Evolutionary conservation across 495 filamentous ascomycete species (phyloP), one percentile per base, ranked within the genome.

Genomic region (Penicillium macrosclerotiorum): DNA sequence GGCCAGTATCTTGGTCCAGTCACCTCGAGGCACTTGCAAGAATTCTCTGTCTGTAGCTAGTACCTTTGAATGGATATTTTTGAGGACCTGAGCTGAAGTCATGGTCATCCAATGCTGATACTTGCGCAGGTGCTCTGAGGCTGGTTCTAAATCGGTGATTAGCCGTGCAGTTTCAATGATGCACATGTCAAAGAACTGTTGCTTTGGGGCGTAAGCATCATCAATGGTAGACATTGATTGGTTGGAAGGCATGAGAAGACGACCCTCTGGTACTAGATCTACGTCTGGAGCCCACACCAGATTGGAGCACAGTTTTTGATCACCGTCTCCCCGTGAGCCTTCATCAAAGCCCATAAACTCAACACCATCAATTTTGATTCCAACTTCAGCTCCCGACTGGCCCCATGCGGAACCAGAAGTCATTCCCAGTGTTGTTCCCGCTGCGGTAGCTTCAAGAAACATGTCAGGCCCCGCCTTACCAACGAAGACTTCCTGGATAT

Each of bases 181-280:
- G 33, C 33, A 36, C 33, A 36, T 36, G 18, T 36, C 33, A 12
- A 36, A 36, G 8, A 36, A 19, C 17, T 36, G 33, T 22, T 36
- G 33, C 22, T 19, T 20, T 2, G 33, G 33, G 2, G 6, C 33
- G 22, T 36, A 36, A 9, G 33, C 5, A 4, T 22, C 33, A 19
- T 22, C 17, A 19, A 12, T 1, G 8, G 17, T 36, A 19, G 33
- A 9, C 17, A 12, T 19, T 1, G 18, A 0, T 36, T 8, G 33
- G 11, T 14, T 19, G 5, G 8, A 12, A 12, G 33, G 33, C 33
- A 8, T 3, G 5, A 36, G 17, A 22, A 36, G 5, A 36, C 8
- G 9, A 8, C 33, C 33, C 4, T 36, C 17, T 19, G 33, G 33
- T 18, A 36, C 0, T 11, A 36, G 4, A 36, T 36, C 33, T 12